Conservation (phyloP, 2,329 filamentous ascomycete genomes). For the Rutstroemia sp. region DNA sequence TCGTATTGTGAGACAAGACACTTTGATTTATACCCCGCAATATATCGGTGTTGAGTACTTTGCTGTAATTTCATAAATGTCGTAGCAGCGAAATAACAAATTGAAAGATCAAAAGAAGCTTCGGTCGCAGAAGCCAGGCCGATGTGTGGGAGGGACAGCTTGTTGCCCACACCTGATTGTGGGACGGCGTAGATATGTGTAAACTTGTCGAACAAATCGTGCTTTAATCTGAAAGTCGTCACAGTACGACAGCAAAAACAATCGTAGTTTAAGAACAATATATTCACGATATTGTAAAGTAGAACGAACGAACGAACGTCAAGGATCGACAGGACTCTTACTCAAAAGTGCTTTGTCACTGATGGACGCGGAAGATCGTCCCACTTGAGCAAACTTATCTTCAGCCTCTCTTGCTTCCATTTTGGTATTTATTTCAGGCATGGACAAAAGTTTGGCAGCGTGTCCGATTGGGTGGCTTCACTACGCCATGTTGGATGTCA, state of each 20-base stretch:
- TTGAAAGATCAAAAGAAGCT: too few relatives aligned
- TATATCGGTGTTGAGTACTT: too few relatives aligned
- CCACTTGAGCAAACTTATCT: background rate
- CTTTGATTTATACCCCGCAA: background rate
- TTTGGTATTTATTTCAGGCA: conserved; percentile 3
- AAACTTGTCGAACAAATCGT: too few relatives aligned
- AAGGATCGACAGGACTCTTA: background rate
- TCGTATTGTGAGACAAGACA: background rate
- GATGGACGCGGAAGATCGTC: background rate
- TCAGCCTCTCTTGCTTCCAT: conserved; percentile 13
- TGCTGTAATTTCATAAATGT: too few relatives aligned
- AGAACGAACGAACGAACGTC: background rate
- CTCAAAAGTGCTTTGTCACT: conserved; percentile 7
- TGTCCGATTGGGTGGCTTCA: background rate
- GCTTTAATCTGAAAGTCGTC: too few relatives aligned
- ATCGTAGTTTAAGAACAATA: too few relatives aligned
- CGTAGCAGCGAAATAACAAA: too few relatives aligned
- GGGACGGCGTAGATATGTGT: too few relatives aligned
- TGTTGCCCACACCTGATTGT: too few relatives aligned
- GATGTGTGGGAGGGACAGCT: too few relatives aligned
- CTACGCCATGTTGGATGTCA: background rate
- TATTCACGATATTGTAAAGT: background rate
- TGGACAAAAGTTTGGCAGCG: background rate
- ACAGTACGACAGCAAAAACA: too few relatives aligned
- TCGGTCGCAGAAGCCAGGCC: too few relatives aligned